Conservation (phyloP, 345 rosid species). For the Tarenaya hassleriana region DNA sequence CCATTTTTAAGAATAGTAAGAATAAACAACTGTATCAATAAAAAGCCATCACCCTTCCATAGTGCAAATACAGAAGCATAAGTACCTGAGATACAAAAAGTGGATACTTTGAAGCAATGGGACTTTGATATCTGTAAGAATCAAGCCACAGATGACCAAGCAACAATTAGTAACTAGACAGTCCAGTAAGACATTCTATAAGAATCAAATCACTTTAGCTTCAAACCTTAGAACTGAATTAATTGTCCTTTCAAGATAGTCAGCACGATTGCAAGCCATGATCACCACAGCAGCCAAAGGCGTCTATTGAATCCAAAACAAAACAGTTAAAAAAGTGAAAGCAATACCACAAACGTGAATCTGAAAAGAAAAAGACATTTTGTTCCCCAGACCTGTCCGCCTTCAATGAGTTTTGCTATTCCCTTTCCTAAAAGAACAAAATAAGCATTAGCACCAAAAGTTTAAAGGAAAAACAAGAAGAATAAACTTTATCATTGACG, state of each 20-base stretch:
- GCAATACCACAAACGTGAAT: constrained; percentile 4
- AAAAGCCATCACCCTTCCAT: constrained; percentile 13
- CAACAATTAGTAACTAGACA: constrained; percentile 12
- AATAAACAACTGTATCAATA: constrained; percentile 14
- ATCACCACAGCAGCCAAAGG: constrained; percentile 91
- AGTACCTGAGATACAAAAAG: constrained; percentile 89
- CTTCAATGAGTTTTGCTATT: constrained; percentile 47
- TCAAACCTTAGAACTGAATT: constrained; percentile 67
- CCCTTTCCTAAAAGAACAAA: constrained; percentile 58
- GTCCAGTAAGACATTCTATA: background rate
- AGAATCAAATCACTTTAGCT: constrained; percentile 3
- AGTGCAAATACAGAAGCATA: constrained; percentile 8
- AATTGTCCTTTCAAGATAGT: constrained; percentile 85
- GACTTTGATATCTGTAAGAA: constrained; percentile 58
- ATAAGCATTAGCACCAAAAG: constrained; percentile 10
- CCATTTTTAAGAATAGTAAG: constrained; percentile 13
- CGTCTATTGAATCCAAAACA: constrained; percentile 36
- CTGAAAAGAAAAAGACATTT: constrained; percentile 1
- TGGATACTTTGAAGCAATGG: constrained; percentile 75
- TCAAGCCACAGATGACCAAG: constrained; percentile 12
- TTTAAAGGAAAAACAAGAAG: background rate
- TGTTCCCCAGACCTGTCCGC: constrained; percentile 40
- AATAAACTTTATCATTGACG: background rate
- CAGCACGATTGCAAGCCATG: constrained; percentile 99
- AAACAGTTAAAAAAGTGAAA: constrained; percentile 16